Conservation (phyloP, 1,284 basidiomycete species). For the Trametes sp. region DNA sequence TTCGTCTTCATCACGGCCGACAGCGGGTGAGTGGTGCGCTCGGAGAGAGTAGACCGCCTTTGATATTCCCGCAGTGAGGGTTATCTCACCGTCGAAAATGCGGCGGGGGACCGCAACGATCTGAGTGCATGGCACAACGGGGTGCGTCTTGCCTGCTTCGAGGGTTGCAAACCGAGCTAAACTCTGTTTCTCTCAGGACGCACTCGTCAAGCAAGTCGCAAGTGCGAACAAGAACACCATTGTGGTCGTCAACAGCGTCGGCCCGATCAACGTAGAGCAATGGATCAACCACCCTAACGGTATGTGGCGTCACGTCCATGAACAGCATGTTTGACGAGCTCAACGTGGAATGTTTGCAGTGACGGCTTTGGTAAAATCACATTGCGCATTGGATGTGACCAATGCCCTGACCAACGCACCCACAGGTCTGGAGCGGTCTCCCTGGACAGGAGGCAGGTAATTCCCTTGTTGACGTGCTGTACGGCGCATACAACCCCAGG, state of each 20-base stretch:
- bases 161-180: background rate
- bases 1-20: conserved; percentile 72
- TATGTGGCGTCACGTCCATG: conserved; percentile 40
- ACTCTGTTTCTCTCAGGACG: conserved; percentile 49
- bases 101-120: conserved; percentile 78
- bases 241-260: conserved; percentile 80
- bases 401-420: background rate
- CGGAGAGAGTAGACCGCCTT: background rate
- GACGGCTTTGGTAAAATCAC: conserved; percentile 53
- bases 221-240: conserved; percentile 69
- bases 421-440: conserved; percentile 60
- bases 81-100: conserved; percentile 68
- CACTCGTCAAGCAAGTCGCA: conserved; percentile 60
- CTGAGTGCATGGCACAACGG: conserved; percentile 73
- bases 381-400: no score
- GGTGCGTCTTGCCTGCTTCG: conserved; percentile 28
- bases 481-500: conserved; percentile 72
- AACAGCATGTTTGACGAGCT: no score
- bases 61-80: conserved; percentile 38
- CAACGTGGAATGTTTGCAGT: conserved; percentile 40
- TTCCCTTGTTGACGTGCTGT: conserved; percentile 66
- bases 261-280: conserved; percentile 68
- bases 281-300: conserved; percentile 72
- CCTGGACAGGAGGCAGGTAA: conserved; percentile 80
- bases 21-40: conserved; percentile 36